Evolutionary conservation across 1,139 yeast genomes (phyloP), one percentile per base, ranked within the genome.

Genomic region (Zygosaccharomyces pseudobailii): DNA sequence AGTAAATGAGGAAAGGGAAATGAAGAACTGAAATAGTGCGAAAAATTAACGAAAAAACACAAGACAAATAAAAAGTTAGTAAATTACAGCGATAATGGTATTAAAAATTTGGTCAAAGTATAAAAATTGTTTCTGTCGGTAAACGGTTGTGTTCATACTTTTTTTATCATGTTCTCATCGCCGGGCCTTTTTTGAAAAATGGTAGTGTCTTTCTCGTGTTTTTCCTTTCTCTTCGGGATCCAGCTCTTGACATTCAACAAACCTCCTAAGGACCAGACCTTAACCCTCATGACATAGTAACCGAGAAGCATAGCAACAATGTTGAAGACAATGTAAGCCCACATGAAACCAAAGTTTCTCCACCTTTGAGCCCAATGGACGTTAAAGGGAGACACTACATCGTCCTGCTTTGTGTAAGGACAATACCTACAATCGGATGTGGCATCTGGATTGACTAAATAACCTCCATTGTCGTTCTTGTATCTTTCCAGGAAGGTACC

Each of bases 321-420:
- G 58, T 78, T 76, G 62, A 78, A 71, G 17, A 65, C 66, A 46
- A 75, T 69, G 58, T 71, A 80, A 33, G 70, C 75, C 66, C 75
- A 66, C 63, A 78, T 70, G 53, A 80, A 71, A 45, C 85, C 86
- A 59, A 76, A 72, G 62, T 81, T 75, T 57, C 84, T 71, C 86
- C 86, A 80, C 58, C 78, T 71, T 57, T 75, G 64, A 24, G 52
- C 51, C 62, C 74, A 73, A 24, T 66, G 62, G 50, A 73, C 70
- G 49, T 70, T 71, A 53, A 68, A 67, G 44, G 71, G 68, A 8
- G 56, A 61, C 42, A 73, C 68, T 61, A 71, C 75, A 52, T 74
- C 66, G 55, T 73, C 75, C 47, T 71, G 76, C 40, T 64, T 62
- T 7, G 70, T 61, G 61, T 68, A 73, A 42, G 72, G 69, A 60